Conservation (phyloP, 148 eudicot genomes). For the Silene uniflora region DNA sequence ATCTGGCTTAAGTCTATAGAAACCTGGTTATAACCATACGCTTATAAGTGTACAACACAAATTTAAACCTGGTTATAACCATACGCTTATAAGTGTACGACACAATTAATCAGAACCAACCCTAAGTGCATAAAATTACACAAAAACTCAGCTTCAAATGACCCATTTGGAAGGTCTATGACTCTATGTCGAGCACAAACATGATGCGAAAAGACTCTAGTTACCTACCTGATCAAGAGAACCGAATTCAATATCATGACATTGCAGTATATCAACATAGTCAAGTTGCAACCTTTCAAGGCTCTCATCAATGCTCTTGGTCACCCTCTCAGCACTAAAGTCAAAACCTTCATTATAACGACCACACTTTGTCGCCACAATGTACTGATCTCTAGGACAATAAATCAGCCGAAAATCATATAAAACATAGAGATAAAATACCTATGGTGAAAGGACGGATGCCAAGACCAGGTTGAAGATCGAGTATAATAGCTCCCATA, state of each 20-base stretch:
- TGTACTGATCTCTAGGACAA: slow-evolving; percentile 77
- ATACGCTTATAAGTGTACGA: too few relatives aligned
- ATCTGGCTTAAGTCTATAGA: too few relatives aligned
- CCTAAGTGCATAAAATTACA: too few relatives aligned
- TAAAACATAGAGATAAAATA: too few relatives aligned
- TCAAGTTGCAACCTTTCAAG: slow-evolving; percentile 91
- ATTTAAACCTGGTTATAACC: too few relatives aligned
- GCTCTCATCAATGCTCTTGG: slow-evolving; percentile 94
- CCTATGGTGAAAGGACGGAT: too few relatives aligned
- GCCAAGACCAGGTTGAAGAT: too few relatives aligned
- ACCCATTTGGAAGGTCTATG: background rate
- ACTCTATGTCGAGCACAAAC: too few relatives aligned
- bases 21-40: too few relatives aligned
- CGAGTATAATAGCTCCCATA: too few relatives aligned
- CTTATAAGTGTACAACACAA: too few relatives aligned
- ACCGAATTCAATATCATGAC: slow-evolving; percentile 96
- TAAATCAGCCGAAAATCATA: too few relatives aligned
- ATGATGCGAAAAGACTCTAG: background rate
- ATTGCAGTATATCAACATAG: slow-evolving; percentile 89
- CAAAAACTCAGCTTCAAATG: background rate
- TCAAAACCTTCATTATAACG: slow-evolving; percentile 89
- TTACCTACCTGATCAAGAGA: slow-evolving; percentile 85
- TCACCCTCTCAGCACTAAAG: slow-evolving; percentile 94
- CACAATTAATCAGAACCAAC: background rate
- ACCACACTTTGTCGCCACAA: slow-evolving; percentile 93